Evolutionary conservation across 352 stramenopile genomes (phyloP), one percentile per base, ranked within the genome.

Genomic region (Aphanomyces euteiches): DNA sequence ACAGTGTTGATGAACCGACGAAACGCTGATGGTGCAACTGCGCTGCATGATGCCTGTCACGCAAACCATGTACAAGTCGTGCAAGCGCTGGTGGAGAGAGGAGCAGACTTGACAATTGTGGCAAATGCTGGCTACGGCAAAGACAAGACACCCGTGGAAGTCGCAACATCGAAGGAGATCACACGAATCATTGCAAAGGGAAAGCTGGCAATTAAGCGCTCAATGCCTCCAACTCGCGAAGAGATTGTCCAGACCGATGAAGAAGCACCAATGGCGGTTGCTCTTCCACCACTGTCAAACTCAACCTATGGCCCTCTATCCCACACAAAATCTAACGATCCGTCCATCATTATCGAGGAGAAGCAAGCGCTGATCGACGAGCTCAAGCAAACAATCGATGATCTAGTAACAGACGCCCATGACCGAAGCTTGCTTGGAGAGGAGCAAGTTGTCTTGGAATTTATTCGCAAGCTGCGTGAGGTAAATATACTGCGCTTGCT

Each of bases 311-410:
- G 28, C 28, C 10, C 10, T n/a, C 10, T 50, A 2, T n/a, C 17
- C 43, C 43, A 50, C 17, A n/a, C 10, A 1, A 50, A 41, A 37
- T 63, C 17, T 56, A 50, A 12, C 43, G 43, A 50, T n/a, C 43
- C 77, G 43, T 69, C 73, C 47, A 67, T 76, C 67, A 67, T 89
- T 53, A 71, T 95, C 5, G 87, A 95, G 74, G 87, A 95, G 66
- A 93, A 93, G 56, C 82, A 95, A 71, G 43, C 92, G 60, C 69
- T 95, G 5, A 87, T 93, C 21, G 79, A 78, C 13, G 85, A 95
- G 65, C 76, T 95, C 59, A 88, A 90, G 64, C 81, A 79, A 45
- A 92, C 84, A 4, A 93, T 95, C 28, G 87, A 95, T 68, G 67
- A 73, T 7, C 77, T 95, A 5, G 85, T 92, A 37, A 69, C 86